Conservation (phyloP, 192 early-diverging fungal genomes). For the Kappamyces sp. region DNA sequence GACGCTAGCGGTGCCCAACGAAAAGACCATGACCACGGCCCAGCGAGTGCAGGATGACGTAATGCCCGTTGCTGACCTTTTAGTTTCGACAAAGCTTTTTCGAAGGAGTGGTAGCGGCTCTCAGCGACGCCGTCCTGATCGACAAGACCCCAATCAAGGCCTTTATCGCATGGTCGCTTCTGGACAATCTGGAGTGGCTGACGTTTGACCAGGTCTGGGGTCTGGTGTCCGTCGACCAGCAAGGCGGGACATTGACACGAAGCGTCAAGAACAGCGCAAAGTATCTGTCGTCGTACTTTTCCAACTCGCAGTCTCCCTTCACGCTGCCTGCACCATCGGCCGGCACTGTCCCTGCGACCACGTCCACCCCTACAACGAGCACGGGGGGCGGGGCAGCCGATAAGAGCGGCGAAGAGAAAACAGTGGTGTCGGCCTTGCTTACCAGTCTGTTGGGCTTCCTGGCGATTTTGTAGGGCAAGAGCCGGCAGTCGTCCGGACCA, state of each 20-base stretch:
- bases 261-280: conserved; percentile 10
- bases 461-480: no score
- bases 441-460: no score
- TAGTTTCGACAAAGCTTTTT: conserved; percentile 2
- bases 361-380: no score
- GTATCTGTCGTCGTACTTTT: background rate
- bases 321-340: background rate
- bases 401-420: no score
- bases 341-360: no score
- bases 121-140: background rate
- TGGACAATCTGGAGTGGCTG: background rate
- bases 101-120: background rate
- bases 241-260: background rate
- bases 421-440: no score
- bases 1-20: background rate
- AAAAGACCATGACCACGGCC: background rate
- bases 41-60: background rate
- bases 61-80: no score
- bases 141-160: background rate
- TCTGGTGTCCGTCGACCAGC: conserved; percentile 1
- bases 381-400: no score
- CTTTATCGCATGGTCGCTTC: background rate
- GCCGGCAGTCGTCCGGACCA: no score
- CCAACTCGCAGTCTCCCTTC: background rate
- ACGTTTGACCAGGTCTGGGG: conserved; percentile 10